A percentile compares a stretch with the other conserved stretches of the same genome.
Conservation (phyloP, 2,329 filamentous ascomycete genomes). For the Myriosclerotinia curreyana region DNA sequence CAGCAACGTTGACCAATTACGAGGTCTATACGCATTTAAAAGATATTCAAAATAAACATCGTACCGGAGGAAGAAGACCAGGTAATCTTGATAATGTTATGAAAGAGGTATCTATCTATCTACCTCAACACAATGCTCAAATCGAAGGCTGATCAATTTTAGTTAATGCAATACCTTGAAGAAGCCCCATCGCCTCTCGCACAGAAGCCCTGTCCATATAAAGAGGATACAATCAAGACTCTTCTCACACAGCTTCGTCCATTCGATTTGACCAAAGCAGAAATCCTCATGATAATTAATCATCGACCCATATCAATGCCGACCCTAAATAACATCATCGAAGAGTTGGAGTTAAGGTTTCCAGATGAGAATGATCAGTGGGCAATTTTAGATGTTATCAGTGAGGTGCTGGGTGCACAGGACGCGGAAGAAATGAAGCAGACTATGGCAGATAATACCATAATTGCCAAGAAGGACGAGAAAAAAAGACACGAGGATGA, state of each 20-base stretch:
- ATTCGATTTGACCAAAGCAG: slow-evolving; percentile 64
- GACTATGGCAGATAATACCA: slow-evolving; percentile 15
- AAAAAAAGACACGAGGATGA: slow-evolving; percentile 12
- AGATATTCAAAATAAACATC: slow-evolving; percentile 46
- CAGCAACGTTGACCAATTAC: slow-evolving; percentile 67
- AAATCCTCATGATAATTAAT: slow-evolving; percentile 67
- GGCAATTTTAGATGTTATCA: slow-evolving; percentile 55
- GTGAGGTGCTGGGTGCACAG: slow-evolving; percentile 52
- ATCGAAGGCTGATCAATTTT: slow-evolving; percentile 1
- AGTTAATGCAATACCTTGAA: slow-evolving; percentile 61
- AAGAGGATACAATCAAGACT: slow-evolving; percentile 48
- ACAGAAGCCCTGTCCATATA: slow-evolving; percentile 44
- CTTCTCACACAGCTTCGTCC: slow-evolving; percentile 55
- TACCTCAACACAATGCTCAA: background rate
- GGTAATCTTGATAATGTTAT: slow-evolving; percentile 48
- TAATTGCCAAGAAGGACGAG: slow-evolving; percentile 9
- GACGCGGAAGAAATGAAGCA: slow-evolving; percentile 31
- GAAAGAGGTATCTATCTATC: slow-evolving; percentile 55
- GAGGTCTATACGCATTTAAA: slow-evolving; percentile 67
- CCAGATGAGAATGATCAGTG: slow-evolving; percentile 53
- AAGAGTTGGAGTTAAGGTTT: slow-evolving; percentile 63
- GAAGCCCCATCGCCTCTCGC: slow-evolving; percentile 54
- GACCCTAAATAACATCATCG: slow-evolving; percentile 60
- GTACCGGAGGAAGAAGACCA: slow-evolving; percentile 21
- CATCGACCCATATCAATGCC: slow-evolving; percentile 56